A percentile compares a stretch with the other conserved stretches of the same genome.
These are phyloP conservation scores for Ophiostoma quercus DNA, from an alignment of 2,329 filamentous ascomycete genomes.

Conservation along the genomic window DNA sequence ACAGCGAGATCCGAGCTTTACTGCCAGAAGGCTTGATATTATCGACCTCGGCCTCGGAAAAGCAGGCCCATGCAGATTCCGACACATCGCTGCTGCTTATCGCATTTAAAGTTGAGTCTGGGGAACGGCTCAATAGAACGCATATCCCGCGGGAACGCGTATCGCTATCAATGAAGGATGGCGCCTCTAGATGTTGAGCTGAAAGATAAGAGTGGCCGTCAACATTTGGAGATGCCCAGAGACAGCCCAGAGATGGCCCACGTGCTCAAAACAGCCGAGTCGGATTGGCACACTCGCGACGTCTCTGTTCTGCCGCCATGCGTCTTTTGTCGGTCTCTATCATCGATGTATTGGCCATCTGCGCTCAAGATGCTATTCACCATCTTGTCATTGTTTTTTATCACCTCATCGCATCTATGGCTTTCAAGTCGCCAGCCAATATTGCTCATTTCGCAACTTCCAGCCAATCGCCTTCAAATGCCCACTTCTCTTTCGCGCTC, in stretches of 20 bases:
- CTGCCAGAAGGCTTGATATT: neutral
- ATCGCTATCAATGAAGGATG: neutral
- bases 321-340: neutral
- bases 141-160: neutral
- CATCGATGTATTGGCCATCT: neutral
- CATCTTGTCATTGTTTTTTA: neutral
- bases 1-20: neutral
- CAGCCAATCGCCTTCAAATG: neutral
- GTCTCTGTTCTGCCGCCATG: neutral
- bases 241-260: neutral
- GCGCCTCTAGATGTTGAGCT: neutral
- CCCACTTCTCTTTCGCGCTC: neutral
- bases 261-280: slow-evolving; percentile 1
- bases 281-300: neutral
- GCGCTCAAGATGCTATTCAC: neutral
- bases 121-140: neutral
- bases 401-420: neutral
- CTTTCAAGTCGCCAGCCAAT: neutral
- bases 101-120: neutral
- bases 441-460: neutral
- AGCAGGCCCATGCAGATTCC: neutral
- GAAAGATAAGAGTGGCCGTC: neutral
- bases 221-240: neutral
- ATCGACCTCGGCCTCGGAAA: neutral
- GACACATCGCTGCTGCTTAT: neutral